These are phyloP conservation scores for Zostera marina DNA, from an alignment of 116 monocot genomes.

Conservation along the genomic window DNA sequence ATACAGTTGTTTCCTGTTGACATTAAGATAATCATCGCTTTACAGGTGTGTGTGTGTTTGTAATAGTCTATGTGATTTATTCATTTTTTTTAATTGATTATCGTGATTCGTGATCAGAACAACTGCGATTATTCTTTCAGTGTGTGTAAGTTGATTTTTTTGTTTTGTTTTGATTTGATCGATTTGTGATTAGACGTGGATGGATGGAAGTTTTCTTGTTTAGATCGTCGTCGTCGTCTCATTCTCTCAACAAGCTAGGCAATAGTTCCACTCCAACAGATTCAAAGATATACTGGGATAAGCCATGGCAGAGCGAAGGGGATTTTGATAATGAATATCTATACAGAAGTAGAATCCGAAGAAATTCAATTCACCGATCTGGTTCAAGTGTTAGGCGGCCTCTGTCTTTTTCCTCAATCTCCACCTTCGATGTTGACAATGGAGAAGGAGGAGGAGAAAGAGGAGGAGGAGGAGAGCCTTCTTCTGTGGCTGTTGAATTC, in stretches of 20 bases:
- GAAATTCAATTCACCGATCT: constrained; percentile 9
- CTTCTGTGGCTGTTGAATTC: constrained; percentile 1
- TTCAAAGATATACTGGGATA: constrained; percentile 17
- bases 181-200: no score
- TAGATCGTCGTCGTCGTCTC: constrained; percentile 24
- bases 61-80: no score
- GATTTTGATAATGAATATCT: not conserved
- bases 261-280: constrained; percentile 5
- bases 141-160: no score
- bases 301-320: constrained; percentile 15
- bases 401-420: constrained; percentile 34
- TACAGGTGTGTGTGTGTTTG: no score
- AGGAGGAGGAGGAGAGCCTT: no score
- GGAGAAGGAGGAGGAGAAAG: constrained; percentile 12
- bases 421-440: constrained; percentile 2
- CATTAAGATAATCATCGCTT: no score
- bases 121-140: not conserved
- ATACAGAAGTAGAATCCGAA: constrained; percentile 3
- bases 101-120: no score
- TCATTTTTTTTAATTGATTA: no score
- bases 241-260: constrained; percentile 5
- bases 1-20: no score
- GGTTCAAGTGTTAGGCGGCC: constrained; percentile 31
- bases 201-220: constrained; percentile 69
- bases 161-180: no score